phyloP scores from a whole-genome alignment of 169 alveolate species.

The Babesia caballi region DNA sequence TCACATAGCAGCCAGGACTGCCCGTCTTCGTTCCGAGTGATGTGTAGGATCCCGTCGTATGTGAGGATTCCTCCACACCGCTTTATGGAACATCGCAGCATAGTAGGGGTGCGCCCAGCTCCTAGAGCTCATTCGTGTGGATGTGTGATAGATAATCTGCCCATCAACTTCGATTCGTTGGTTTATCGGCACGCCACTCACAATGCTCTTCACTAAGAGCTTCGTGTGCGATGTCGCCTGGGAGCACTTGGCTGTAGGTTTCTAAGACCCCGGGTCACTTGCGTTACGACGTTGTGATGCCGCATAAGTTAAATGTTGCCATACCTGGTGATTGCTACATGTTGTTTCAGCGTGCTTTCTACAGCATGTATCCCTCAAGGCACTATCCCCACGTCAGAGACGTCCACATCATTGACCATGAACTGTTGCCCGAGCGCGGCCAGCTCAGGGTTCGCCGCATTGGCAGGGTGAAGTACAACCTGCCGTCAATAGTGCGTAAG shows the following conservation, averaged over 20 bases:
- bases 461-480: conserved; percentile 36
- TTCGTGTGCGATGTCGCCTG: conserved; percentile 51
- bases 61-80: too few relatives aligned
- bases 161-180: too few relatives aligned
- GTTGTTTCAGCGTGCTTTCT: conserved; percentile 43
- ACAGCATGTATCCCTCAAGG: conserved; percentile 50
- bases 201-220: conserved; percentile 28
- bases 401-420: conserved; percentile 40
- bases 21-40: too few relatives aligned
- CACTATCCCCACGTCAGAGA: conserved; percentile 49
- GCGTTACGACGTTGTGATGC: not conserved
- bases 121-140: too few relatives aligned
- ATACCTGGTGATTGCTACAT: not conserved
- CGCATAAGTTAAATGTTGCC: not conserved
- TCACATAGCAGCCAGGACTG: too few relatives aligned
- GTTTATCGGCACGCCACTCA: too few relatives aligned
- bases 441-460: conserved; percentile 44
- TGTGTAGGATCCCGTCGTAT: too few relatives aligned
- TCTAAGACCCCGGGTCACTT: not conserved
- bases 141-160: not conserved
- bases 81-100: too few relatives aligned
- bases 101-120: too few relatives aligned
- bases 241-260: conserved; percentile 52
- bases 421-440: conserved; percentile 32
- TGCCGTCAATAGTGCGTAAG: conserved; percentile 59